These are phyloP conservation scores for Calonectria honghensis DNA, from an alignment of 2,329 filamentous ascomycete species.

Conservation along the genomic window DNA sequence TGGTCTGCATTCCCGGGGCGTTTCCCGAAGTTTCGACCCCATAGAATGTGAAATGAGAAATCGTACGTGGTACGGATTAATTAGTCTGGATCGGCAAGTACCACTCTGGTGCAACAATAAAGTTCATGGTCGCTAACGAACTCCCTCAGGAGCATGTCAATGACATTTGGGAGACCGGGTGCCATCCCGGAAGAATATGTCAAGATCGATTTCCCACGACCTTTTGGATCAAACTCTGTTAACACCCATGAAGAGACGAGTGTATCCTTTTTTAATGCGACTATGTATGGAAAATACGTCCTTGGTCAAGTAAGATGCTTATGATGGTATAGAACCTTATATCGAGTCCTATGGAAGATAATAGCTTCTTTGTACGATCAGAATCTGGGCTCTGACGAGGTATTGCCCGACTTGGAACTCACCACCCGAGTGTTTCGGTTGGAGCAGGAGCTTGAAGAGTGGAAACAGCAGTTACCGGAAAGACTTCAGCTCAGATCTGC, in stretches of 20 bases:
- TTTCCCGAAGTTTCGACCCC: conserved; percentile 59
- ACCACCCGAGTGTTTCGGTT: conserved; percentile 39
- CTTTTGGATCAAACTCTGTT: not conserved
- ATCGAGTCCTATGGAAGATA: conserved; percentile 39
- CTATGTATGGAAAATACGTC: not conserved
- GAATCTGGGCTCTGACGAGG: conserved; percentile 43
- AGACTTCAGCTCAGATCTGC: conserved; percentile 13
- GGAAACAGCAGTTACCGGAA: conserved; percentile 30
- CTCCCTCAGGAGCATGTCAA: conserved; percentile 39
- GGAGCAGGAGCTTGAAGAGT: conserved; percentile 44
- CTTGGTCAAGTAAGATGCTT: fast-evolving
- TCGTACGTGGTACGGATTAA: conserved; percentile 64
- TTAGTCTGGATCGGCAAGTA: conserved; percentile 45
- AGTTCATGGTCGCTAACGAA: not conserved
- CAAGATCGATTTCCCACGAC: conserved; percentile 32
- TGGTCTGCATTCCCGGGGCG: conserved; percentile 68
- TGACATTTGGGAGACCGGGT: conserved; percentile 44
- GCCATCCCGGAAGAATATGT: conserved; percentile 47
- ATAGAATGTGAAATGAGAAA: conserved; percentile 68
- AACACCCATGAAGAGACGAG: conserved; percentile 21
- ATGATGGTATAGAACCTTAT: conserved; percentile 29
- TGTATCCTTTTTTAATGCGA: conserved; percentile 42
- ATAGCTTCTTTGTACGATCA: conserved; percentile 41
- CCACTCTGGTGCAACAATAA: not conserved
- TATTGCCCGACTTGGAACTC: conserved; percentile 29